Base-by-base conservation (phyloP, 306 rosid genomes). In the Pterocarpus macrocarpus region DNA sequence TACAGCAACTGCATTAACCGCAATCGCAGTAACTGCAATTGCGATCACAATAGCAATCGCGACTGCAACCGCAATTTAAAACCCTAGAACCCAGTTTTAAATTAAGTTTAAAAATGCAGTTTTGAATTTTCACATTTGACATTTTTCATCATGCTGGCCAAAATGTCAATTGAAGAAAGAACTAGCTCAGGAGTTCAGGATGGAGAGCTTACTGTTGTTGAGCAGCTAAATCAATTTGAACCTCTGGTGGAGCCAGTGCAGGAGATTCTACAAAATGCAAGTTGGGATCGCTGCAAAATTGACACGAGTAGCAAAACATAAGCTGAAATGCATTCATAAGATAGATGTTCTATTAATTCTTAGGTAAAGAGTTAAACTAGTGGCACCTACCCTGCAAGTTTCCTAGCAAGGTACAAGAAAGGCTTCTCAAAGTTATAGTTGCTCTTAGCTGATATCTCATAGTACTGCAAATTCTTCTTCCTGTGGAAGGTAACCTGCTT, bases 201-300 rank as follows among this genome's bases (percentile, higher is more conserved):
- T 2, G 64, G 14, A 66, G 11, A 49, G 57, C 93, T 86, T 87
- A 90, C 94, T 86, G 89, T 50, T 83, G 86, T 75, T 92, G 97
- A 22, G 85, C 90, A 38, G 84, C 91, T 57, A 94, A 49, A 85
- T 94, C 97, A 16, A 94, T 92, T 66, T 91, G 92, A 45, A 94
- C 95, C 70, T 94, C 98, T 1, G 98, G 98, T 22, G 98, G 98
- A 64, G 94, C 94, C 78, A 94, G 71, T 3, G 98, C 98, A 12
- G 98, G 98, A 41, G 97, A 87, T 78, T 93, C 97, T 2, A 93
- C 97, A 32, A 93, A 93, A 77, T 93, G 97, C 84, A 93, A 78
- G 68, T 90, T 92, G 4, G 94, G 69, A 79, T 93, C 96, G 2
- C 97, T 93, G 84, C 87, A 91, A 82, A 55, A 82, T 44, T 62